phyloP scores from a whole-genome alignment of 2,329 filamentous ascomycete genomes.

The Myotisia sp. region DNA sequence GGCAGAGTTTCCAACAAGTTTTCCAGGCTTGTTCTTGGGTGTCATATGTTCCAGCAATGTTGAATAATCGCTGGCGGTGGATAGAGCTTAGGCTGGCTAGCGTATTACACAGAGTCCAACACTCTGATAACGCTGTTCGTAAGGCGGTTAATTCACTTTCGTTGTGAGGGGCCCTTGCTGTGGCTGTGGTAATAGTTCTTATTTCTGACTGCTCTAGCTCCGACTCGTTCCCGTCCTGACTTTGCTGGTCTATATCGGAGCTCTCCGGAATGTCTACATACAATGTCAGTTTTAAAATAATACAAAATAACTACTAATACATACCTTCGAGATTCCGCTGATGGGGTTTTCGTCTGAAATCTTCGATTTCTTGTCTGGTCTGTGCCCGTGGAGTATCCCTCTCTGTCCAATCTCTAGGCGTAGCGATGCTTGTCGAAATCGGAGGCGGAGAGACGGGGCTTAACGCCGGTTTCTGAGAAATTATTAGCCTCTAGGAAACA shows the following conservation, averaged over 20 bases:
- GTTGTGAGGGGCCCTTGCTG: conserved; percentile 34
- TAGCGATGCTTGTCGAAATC: conserved; percentile 60
- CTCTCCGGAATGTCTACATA: conserved; percentile 23
- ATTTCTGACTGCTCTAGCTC: conserved; percentile 15
- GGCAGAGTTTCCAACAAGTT: conserved; percentile 84
- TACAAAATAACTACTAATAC: conserved; percentile 15
- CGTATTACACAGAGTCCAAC: conserved; percentile 89
- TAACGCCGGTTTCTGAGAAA: conserved; percentile 17
- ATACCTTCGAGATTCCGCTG: conserved; percentile 67
- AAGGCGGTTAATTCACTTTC: conserved; percentile 50
- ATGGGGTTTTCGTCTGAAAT: conserved; percentile 37
- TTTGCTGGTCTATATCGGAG: conserved; percentile 12
- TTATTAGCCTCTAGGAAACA: neutral
- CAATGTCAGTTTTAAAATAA: conserved; percentile 16
- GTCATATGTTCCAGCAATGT: conserved; percentile 57
- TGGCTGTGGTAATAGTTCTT: conserved; percentile 2
- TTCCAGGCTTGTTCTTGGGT: conserved; percentile 83
- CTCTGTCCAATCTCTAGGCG: conserved; percentile 50
- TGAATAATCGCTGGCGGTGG: conserved; percentile 66
- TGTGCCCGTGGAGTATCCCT: conserved; percentile 69
- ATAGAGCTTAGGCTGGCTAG: conserved; percentile 71
- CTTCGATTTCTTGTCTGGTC: conserved; percentile 60
- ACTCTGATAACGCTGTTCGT: conserved; percentile 67
- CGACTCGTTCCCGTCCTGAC: conserved; percentile 12
- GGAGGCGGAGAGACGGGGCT: conserved; percentile 50